Evolutionary conservation across 2,329 filamentous ascomycete species (phyloP).

Genomic region (Cryphonectria nitschkei): DNA sequence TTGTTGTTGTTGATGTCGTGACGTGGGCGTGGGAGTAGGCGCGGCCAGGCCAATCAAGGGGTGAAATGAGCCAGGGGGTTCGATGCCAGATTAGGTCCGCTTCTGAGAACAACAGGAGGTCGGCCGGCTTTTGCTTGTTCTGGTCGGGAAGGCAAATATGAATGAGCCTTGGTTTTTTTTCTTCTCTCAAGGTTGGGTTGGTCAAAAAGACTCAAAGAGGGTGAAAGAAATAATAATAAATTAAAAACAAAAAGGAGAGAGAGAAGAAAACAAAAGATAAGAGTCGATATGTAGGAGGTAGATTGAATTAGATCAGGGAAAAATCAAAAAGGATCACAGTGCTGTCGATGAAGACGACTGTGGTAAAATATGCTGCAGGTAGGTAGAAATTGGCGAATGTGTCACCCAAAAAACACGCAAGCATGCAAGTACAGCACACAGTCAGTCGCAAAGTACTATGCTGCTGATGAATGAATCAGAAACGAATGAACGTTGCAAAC

Average conservation of each 20-base stretch:
- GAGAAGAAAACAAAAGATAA: slow-evolving; percentile 8
- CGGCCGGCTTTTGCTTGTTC: not conserved
- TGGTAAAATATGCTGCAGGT: not conserved
- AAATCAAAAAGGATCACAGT: slow-evolving; percentile 20
- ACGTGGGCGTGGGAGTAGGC: not conserved
- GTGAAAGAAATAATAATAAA: not conserved
- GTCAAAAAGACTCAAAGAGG: not conserved
- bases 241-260: not conserved
- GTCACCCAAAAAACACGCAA: not conserved
- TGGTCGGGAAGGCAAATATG: not conserved
- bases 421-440: not conserved
- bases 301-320: not conserved
- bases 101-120: not conserved
- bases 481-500: not conserved
- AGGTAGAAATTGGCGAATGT: not conserved
- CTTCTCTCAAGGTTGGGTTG: not conserved
- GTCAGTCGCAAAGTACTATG: not conserved
- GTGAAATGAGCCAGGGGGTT: slow-evolving; percentile 14
- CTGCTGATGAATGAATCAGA: no score
- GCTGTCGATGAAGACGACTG: slow-evolving; percentile 30
- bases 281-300: not conserved
- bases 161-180: not conserved
- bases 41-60: slow-evolving; percentile 9
- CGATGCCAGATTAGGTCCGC: slow-evolving; percentile 8
- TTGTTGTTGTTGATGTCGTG: slow-evolving; percentile 5